phyloP scores from a whole-genome alignment of 192 early-diverging fungal genomes.

The Helicostylum pulchrum region DNA sequence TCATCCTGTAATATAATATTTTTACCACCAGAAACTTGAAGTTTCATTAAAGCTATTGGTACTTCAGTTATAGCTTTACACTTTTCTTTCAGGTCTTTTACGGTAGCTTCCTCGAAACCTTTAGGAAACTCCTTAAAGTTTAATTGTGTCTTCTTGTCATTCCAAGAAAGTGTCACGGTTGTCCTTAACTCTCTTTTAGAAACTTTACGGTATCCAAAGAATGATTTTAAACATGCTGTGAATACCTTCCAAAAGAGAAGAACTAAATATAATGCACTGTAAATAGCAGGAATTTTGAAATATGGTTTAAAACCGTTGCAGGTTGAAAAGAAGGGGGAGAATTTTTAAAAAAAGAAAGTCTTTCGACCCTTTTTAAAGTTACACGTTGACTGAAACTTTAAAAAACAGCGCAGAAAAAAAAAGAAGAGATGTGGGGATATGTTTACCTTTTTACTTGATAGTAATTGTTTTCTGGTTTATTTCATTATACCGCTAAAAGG shows the following conservation, averaged over 20 bases:
- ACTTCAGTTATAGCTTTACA: constrained; percentile 74
- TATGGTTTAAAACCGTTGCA: too few relatives aligned
- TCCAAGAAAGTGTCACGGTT: constrained; percentile 25
- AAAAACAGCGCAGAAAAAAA: neutral
- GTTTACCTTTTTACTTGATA: too few relatives aligned
- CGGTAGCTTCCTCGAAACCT: constrained; percentile 50
- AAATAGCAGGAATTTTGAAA: constrained; percentile 4
- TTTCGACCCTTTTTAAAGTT: neutral
- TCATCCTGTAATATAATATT: too few relatives aligned
- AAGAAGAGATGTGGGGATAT: neutral
- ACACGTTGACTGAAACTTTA: neutral
- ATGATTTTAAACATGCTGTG: constrained; percentile 10
- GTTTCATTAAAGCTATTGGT: constrained; percentile 70
- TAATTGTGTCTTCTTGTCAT: constrained; percentile 11
- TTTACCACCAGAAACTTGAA: constrained; percentile 73
- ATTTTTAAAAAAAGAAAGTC: neutral
- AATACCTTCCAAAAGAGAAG: constrained; percentile 25
- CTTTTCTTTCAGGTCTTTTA: constrained; percentile 72
- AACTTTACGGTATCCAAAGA: constrained; percentile 23
- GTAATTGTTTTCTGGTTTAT: too few relatives aligned
- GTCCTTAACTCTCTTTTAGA: constrained; percentile 18
- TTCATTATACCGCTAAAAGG: too few relatives aligned
- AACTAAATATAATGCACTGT: neutral
- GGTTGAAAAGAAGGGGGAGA: neutral
- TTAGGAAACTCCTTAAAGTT: constrained; percentile 28